Base-by-base conservation (phyloP, 139 green algal species). In the Coccomyxa sp. region DNA sequence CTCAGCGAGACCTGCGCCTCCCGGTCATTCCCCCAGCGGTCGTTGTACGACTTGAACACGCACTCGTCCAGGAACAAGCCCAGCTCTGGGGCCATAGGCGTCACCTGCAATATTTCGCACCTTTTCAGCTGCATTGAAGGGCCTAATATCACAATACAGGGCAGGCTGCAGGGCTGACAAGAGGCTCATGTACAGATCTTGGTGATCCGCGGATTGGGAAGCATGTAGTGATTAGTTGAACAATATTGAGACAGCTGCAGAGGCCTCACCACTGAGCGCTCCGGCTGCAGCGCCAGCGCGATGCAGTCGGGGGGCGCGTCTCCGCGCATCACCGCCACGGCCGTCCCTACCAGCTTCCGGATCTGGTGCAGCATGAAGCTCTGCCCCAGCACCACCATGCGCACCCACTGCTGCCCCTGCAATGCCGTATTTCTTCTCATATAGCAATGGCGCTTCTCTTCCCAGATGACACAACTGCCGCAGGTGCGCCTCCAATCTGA, bases 361-460 rank as follows among this genome's bases (percentile, higher is more conserved):
- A 98, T 98, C 84, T 98, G 94, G 87, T 98, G 92, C 78, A 98
- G 85, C 85, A 98, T 95, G 86, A 98, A 98, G 77, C 81, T 92
- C 86, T 98, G 93, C 4, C 94, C 94, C 34, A 98, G 55, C 33
- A 98, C 89, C 54, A 88, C 82, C 73, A 95, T 68, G 40, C 84
- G 77, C 71, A 93, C 91, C 85, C 87, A 94, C 0, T 75, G 81
- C 74, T 84, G 22, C 3, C 89, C 88, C 81, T 68, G 36, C 79
- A 50, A 91, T 86, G 35, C 85, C 55, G 38, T 2, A 55, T 68
- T n/a, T n/a, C n/a, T n/a, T n/a, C n/a, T n/a, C n/a, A n/a, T n/a
- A n/a, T n/a, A n/a, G n/a, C n/a, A n/a, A n/a, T n/a, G n/a, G n/a
- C n/a, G n/a, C n/a, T n/a, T n/a, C n/a, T n/a, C n/a, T n/a, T n/a